Evolutionary conservation across 345 rosid species (phyloP).

Genomic region (Lepidium didymum): DNA sequence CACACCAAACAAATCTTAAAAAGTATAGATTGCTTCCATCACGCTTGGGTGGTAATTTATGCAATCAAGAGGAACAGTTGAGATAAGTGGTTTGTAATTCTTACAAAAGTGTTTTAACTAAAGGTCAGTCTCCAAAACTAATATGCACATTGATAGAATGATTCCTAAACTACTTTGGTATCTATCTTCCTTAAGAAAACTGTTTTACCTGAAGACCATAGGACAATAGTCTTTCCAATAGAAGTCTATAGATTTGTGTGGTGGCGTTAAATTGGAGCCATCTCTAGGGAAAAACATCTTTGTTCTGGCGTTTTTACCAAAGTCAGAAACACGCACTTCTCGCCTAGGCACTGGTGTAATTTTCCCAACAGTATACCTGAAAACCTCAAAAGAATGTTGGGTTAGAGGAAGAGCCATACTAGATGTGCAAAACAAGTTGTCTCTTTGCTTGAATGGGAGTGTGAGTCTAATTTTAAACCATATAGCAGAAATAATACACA

Average conservation of each 20-base stretch:
- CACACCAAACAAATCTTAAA: neutral
- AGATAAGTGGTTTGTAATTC: neutral
- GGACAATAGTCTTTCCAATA: conserved; percentile 97
- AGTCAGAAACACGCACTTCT: conserved; percentile 84
- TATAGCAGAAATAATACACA: neutral
- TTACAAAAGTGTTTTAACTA: neutral
- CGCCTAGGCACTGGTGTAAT: conserved; percentile 89
- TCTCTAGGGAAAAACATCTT: conserved; percentile 79
- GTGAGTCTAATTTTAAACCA: neutral
- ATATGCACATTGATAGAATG: neutral
- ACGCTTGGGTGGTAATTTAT: neutral
- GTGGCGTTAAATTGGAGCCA: conserved; percentile 91
- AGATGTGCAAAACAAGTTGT: neutral
- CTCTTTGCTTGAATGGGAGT: neutral
- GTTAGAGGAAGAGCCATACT: neutral
- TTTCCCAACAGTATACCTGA: conserved; percentile 94
- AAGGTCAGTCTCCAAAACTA: neutral
- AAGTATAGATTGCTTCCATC: neutral
- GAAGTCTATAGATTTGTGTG: conserved; percentile 78
- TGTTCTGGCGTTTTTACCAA: conserved; percentile 90
- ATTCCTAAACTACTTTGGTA: conserved; percentile 6
- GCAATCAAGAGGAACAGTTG: neutral
- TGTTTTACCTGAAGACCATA: conserved; percentile 87
- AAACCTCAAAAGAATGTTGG: conserved; percentile 30
- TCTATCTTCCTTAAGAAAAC: conserved; percentile 5